Evolutionary conservation across 441 rosid genomes (phyloP), one percentile per base, ranked within the genome.

Genomic region (Jatropha multifida): DNA sequence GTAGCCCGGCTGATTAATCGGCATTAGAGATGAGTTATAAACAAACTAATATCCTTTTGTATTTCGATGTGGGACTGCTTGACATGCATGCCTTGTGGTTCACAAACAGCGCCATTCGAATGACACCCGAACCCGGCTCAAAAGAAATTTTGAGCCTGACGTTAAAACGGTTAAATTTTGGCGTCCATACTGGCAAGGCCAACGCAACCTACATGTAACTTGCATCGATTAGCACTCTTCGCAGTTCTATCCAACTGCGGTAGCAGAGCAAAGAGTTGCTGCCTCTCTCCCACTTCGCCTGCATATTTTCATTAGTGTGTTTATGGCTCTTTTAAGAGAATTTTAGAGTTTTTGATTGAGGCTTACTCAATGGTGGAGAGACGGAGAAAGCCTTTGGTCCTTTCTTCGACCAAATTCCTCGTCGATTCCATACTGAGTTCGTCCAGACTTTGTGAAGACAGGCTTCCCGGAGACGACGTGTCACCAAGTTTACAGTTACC

Each of bases 351-450:
- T 68, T 44, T 3, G n/a, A 52, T 15, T 27, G 38, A 20, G 20
- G 14, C 32, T 15, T 11, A 3, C 48, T 12, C 76, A 76, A 90
- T 91, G 98, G 90, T 84, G 77, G 93, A 81, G 81, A 88, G 89
- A 74, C 83, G 92, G 82, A 88, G 98, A 85, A 87, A 78, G 85
- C 96, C 97, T 81, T 89, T 92, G 67, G 79, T 95, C 49, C 95
- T 92, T 17, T 87, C 92, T 79, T 92, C 99, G 60, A 93, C 95
- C 71, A 93, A 85, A 83, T 26, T 77, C 73, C 86, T 89, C 66
- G 61, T 93, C 84, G 81, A 89, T 72, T 87, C 97, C 61, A 60
- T 95, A 2, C 87, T 92, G 4, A 71, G 60, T 70, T 82, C 91
- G 18, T 78, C 86, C 1, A 79, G 72, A 5, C 73, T 77, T 68